Evolutionary conservation across 2,329 filamentous ascomycete species (phyloP).

Genomic region (Myriosclerotinia duriaeana): DNA sequence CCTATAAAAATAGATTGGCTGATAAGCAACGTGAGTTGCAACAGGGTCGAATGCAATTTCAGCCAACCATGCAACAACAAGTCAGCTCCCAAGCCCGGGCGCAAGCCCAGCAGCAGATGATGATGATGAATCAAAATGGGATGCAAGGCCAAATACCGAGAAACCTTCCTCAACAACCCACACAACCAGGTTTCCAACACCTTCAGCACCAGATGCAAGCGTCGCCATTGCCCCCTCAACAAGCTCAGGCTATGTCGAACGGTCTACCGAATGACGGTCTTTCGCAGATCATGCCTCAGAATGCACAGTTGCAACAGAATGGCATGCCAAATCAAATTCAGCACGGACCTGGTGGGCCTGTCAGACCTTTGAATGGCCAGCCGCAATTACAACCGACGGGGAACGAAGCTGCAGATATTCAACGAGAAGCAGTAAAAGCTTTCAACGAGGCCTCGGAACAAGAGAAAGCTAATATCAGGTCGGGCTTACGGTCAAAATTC

Average conservation of each 20-base stretch:
- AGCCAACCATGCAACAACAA: conserved; percentile 46
- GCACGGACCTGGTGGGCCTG: conserved; percentile 22
- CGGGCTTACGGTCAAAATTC: conserved; percentile 44
- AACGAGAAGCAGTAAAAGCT: conserved; percentile 33
- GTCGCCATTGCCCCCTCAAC: conserved; percentile 52
- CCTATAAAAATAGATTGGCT: conserved; percentile 36
- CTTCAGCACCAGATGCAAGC: conserved; percentile 60
- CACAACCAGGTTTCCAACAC: conserved; percentile 56
- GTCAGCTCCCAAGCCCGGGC: conserved; percentile 43
- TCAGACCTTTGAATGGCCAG: conserved; percentile 30
- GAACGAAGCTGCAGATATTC: conserved; percentile 28
- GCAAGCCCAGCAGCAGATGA: conserved; percentile 47
- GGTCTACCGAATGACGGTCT: conserved; percentile 29
- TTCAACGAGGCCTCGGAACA: conserved; percentile 45
- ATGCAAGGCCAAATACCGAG: conserved; percentile 55
- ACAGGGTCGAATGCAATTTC: conserved; percentile 35
- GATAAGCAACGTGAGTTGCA: conserved; percentile 37
- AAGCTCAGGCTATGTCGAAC: conserved; percentile 33
- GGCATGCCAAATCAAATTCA: conserved; percentile 45
- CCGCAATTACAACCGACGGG: conserved; percentile 32
- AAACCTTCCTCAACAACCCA: conserved; percentile 48
- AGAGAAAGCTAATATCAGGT: conserved; percentile 47
- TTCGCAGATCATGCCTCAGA: conserved; percentile 37
- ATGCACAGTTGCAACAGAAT: conserved; percentile 43
- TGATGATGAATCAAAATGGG: conserved; percentile 51